Base-by-base conservation (phyloP, 345 rosid species). In the Euphorbia peplus region DNA sequence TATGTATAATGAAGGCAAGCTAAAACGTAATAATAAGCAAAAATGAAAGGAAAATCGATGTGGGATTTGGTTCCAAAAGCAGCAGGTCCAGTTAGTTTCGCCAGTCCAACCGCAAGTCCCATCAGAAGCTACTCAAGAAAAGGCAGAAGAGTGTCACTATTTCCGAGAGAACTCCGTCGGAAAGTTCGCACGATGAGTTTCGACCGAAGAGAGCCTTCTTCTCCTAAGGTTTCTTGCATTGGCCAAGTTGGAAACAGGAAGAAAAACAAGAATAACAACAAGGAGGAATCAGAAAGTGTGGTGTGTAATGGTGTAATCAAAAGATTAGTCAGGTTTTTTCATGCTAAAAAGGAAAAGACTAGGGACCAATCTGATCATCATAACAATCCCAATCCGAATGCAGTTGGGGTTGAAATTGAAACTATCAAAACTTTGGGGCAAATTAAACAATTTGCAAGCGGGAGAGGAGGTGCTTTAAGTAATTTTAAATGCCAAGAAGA, bases 221-320 rank as follows among this genome's bases (percentile, higher is more conserved):
- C 84, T 3, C 88, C 81, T 14, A 63, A 61, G 30, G 78, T 82
- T 12, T 84, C 83, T 0, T 84, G 84, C 73, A 65, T 70, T 13
- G 86, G 88, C 53, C 74, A 72, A 68, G 67, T 84, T 41, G 76
- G 63, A 80, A 68, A 55, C 48, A 79, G 55, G 66, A 75, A 55
- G 41, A 68, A 22, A 19, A 67, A 29, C 37, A 28, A 15, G 25
- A 25, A 21, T 42, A 65, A 64, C 25, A 73, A 58, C 16, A 13
- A 47, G 15, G 53, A 67, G 44, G 64, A 3, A 14, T 39, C 21
- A 42, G 61, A 74, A 42, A 65, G 10, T 11, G 26, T 44, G 24
- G 16, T 24, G 16, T 37, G 46, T 18, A 47, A 57, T 11, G 54
- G 57, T 60, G 70, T 32, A 2, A 6, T 32, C 6, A 32, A 30